A percentile compares a stretch with the other conserved stretches of the same genome.
Conservation (phyloP, 306 rosid species). For the Cyclanthera cordifolia region DNA sequence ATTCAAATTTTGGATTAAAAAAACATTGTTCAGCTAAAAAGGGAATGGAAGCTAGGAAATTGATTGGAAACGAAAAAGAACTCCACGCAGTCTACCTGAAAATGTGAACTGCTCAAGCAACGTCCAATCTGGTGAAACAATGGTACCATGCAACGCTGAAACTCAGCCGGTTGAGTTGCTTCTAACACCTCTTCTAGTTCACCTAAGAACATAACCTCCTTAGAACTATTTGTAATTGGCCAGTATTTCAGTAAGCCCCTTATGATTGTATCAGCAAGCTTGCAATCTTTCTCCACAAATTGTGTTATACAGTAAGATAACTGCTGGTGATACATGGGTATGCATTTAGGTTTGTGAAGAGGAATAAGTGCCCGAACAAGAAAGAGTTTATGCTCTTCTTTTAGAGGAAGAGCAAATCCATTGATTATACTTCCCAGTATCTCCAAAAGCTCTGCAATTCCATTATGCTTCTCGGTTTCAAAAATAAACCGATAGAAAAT, state of each 20-base stretch:
- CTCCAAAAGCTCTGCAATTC: constrained; percentile 86
- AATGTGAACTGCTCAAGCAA: constrained; percentile 91
- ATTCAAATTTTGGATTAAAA: background rate
- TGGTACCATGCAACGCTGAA: constrained; percentile 81
- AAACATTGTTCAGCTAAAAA: background rate
- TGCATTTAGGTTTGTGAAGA: constrained; percentile 90
- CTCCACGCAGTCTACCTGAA: constrained; percentile 55
- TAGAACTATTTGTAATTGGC: constrained; percentile 90
- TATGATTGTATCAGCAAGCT: constrained; percentile 90
- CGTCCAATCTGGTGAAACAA: constrained; percentile 72
- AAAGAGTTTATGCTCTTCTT: constrained; percentile 96
- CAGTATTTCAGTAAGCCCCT: constrained; percentile 86
- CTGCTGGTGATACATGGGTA: constrained; percentile 90
- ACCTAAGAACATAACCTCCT: constrained; percentile 96
- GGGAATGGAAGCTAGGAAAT: constrained; percentile 6
- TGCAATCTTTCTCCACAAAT: constrained; percentile 94
- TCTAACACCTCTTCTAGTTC: constrained; percentile 96
- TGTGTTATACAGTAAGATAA: constrained; percentile 87
- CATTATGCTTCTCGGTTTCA: constrained; percentile 96
- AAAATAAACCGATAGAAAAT: constrained; percentile 80
- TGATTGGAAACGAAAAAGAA: constrained; percentile 15
- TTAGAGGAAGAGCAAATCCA: constrained; percentile 90
- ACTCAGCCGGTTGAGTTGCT: constrained; percentile 88
- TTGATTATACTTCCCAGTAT: constrained; percentile 95
- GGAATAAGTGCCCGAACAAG: constrained; percentile 91